These are phyloP conservation scores for Aspergillus nanangensis DNA, from an alignment of 495 filamentous ascomycete genomes.

Conservation along the genomic window DNA sequence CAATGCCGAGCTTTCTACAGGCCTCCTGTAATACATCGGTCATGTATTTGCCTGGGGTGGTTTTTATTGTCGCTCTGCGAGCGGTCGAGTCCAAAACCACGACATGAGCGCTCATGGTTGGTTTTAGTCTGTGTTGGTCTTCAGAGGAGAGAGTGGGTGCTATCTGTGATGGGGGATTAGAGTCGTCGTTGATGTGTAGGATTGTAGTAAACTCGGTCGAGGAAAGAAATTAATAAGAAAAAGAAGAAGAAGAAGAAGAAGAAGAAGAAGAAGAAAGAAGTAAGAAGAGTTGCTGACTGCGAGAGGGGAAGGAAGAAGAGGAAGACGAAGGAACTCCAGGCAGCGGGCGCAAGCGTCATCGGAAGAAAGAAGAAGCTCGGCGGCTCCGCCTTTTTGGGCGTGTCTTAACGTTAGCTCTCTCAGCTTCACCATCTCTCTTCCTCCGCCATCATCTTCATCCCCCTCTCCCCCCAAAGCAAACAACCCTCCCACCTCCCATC, in stretches of 20 bases:
- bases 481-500: conserved; percentile 7
- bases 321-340: conserved; percentile 15
- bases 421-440: conserved; percentile 18
- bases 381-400: conserved; percentile 14
- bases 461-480: conserved; percentile 14
- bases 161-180: too few relatives aligned
- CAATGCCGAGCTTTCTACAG: conserved; percentile 70
- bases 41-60: conserved; percentile 71
- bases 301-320: neutral
- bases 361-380: conserved; percentile 30
- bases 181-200: too few relatives aligned
- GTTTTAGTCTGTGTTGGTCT: neutral
- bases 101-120: conserved; percentile 79
- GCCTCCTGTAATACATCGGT: conserved; percentile 83
- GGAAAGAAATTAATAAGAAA: too few relatives aligned
- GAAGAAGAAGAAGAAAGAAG: conserved; percentile 1
- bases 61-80: conserved; percentile 72
- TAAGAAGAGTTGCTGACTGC: conserved; percentile 2
- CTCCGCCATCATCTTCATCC: conserved; percentile 19
- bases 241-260: too few relatives aligned
- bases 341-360: conserved; percentile 46
- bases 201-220: too few relatives aligned
- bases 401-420: too few relatives aligned
- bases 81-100: conserved; percentile 78
- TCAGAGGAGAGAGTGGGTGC: too few relatives aligned